Base-by-base conservation (phyloP, 2,329 filamentous ascomycete genomes). In the Fusarium camptoceras region DNA sequence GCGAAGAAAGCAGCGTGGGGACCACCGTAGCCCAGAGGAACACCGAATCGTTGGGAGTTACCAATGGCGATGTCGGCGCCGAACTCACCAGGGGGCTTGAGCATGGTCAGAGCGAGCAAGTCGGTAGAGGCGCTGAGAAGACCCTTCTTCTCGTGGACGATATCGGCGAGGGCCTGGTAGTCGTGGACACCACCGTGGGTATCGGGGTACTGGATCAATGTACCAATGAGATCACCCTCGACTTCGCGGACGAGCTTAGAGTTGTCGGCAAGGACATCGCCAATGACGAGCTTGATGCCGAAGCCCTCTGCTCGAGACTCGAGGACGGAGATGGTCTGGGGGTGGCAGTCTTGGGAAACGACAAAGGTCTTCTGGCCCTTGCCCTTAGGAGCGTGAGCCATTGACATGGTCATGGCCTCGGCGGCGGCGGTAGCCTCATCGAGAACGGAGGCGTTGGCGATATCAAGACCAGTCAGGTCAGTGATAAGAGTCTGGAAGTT, bases 1-100 rank as follows among this genome's bases (percentile, higher is more conserved):
- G 95, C 93, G 77, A 98, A 98, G 88, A 98, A 98, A 25, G 94
- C 95, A 31, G 95, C 95, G 76, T 98, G 95, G 20, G 95, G 95
- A 27, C 95, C 95, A 76, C 95, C 95, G 74, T 91, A 97, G 49
- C 95, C 95, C 77, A 98, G 89, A 8, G 95, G 94, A 12, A 98
- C 93, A 80, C 95, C 95, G 67, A 98, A 91, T 67, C 95, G 87
- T 83, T 98, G 95, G 18, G 95, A 90, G 77, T 91, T 97, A 72
- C 95, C 95, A 78, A 98, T 96, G 11, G 94, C 94, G 73, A 98
- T 93, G 77, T 98, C 95, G 20, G 94, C 95, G 46, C 95, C 95
- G 81, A 95, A 98, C 77, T 98, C 95, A 55, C 94, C 94, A 0
- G 95, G 95, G 2, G 95, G 92, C 61, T 93, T 95, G 49, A 98